These are phyloP conservation scores for Seiridium cupressi DNA, from an alignment of 2,329 filamentous ascomycete species.

Conservation along the genomic window DNA sequence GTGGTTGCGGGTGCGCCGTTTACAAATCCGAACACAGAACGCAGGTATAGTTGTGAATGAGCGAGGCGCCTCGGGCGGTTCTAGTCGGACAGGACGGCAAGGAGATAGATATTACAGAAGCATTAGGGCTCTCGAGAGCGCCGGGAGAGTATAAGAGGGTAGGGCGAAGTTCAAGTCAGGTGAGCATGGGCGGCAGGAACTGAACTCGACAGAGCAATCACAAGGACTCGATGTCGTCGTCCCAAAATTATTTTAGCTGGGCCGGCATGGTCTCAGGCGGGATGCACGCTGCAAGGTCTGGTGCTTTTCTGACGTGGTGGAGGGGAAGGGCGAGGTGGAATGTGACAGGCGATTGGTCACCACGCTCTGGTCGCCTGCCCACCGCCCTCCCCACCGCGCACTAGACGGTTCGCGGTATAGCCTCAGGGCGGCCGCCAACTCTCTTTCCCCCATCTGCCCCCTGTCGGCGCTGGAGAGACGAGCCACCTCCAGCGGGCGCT, in stretches of 20 bases:
- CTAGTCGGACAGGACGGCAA: not conserved
- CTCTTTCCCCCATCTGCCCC: not conserved
- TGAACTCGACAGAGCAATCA: not conserved
- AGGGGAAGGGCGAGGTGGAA: not conserved
- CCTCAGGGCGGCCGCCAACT: constrained; percentile 3
- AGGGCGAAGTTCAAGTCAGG: constrained; percentile 2
- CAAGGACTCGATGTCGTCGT: constrained; percentile 2
- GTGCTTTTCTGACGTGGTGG: not conserved
- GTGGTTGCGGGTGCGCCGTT: constrained; percentile 4
- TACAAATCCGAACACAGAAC: not conserved
- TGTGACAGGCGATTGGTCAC: constrained; percentile 2
- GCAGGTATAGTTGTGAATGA: not conserved
- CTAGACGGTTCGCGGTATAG: constrained; percentile 7
- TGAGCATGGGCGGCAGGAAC: not conserved
- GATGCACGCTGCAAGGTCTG: constrained; percentile 8
- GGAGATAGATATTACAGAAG: not conserved
- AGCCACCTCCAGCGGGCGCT: not conserved
- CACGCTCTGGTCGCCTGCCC: not conserved
- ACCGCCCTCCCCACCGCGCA: not conserved
- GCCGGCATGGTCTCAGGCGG: not conserved
- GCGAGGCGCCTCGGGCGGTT: not conserved
- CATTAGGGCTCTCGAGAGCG: not conserved
- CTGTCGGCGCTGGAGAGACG: not conserved
- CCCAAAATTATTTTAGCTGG: constrained; percentile 5
- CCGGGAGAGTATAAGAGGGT: not conserved